These are phyloP conservation scores for Cenchrus americanus DNA, from an alignment of 176 grass and related monocot species.

Conservation along the genomic window DNA sequence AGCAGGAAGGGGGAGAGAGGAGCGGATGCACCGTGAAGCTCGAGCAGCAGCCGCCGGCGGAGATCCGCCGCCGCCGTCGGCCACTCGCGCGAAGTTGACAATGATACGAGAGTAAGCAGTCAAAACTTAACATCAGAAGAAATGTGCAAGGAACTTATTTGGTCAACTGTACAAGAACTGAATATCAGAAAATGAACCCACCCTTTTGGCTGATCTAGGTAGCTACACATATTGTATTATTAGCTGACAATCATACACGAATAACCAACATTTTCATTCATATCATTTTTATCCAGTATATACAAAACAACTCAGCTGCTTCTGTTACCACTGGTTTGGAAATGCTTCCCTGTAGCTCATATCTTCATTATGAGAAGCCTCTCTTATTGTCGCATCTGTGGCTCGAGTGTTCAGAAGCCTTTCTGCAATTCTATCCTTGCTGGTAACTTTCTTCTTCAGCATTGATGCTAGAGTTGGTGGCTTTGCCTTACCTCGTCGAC, in stretches of 20 bases:
- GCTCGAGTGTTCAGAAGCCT: conserved; percentile 64
- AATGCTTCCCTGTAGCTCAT: conserved; percentile 80
- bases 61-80: too few species aligned
- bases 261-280: background rate
- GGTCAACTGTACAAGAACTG: conserved; percentile 14
- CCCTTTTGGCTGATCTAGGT: background rate
- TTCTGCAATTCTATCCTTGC: conserved; percentile 79
- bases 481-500: conserved; percentile 52
- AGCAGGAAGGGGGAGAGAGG: too few species aligned
- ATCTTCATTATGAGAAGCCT: conserved; percentile 61
- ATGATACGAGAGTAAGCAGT: background rate
- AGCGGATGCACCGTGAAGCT: too few species aligned
- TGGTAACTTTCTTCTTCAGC: conserved; percentile 89
- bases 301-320: conserved; percentile 17
- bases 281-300: background rate
- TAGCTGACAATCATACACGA: background rate
- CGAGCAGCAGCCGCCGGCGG: too few species aligned
- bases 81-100: too few species aligned
- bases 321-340: conserved; percentile 76
- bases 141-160: conserved; percentile 14
- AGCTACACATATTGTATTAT: background rate
- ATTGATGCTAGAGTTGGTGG: conserved; percentile 76
- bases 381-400: conserved; percentile 54
- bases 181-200: background rate
- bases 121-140: background rate